phyloP scores from a whole-genome alignment of 192 early-diverging fungal species.

The Linnemannia schmuckeri region DNA sequence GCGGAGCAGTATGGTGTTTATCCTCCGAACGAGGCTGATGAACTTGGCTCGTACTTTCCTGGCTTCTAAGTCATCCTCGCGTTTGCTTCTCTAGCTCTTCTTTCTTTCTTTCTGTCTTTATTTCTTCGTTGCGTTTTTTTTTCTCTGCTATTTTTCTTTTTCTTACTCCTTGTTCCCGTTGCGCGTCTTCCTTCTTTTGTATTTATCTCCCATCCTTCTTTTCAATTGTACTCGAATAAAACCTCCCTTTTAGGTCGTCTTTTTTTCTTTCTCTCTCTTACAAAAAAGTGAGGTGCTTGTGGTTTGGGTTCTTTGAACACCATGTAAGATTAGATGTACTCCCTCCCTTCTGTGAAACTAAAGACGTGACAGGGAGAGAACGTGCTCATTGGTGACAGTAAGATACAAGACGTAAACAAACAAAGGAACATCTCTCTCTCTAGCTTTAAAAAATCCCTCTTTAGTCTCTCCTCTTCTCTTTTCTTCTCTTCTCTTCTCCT shows the following conservation, averaged over 20 bases:
- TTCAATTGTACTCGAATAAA: neutral
- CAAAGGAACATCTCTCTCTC: too few relatives aligned
- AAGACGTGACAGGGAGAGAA: too few relatives aligned
- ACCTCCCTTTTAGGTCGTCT: neutral
- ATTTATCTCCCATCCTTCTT: constrained; percentile 2
- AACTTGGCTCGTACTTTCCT: constrained; percentile 81
- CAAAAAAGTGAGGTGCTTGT: too few relatives aligned
- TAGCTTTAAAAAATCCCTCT: too few relatives aligned
- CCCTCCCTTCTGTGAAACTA: too few relatives aligned
- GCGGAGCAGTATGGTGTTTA: constrained; percentile 86
- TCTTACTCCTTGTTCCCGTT: neutral
- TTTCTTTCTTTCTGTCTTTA: neutral
- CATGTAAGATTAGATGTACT: too few relatives aligned
- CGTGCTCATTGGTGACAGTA: too few relatives aligned
- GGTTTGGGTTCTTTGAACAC: too few relatives aligned
- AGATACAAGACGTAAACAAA: too few relatives aligned
- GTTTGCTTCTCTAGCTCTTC: neutral
- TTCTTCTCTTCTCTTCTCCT: too few relatives aligned
- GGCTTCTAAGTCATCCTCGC: constrained; percentile 68
- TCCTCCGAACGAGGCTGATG: constrained; percentile 66
- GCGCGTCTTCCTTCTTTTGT: neutral
- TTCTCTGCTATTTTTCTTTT: neutral
- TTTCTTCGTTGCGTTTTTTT: neutral
- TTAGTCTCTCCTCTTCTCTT: too few relatives aligned
- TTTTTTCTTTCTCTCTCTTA: neutral